Percentiles rank a stretch among this genome's conserved stretches.
Conservation (phyloP, 2,329 filamentous ascomycete genomes). For the Beauveria brongniartii region DNA sequence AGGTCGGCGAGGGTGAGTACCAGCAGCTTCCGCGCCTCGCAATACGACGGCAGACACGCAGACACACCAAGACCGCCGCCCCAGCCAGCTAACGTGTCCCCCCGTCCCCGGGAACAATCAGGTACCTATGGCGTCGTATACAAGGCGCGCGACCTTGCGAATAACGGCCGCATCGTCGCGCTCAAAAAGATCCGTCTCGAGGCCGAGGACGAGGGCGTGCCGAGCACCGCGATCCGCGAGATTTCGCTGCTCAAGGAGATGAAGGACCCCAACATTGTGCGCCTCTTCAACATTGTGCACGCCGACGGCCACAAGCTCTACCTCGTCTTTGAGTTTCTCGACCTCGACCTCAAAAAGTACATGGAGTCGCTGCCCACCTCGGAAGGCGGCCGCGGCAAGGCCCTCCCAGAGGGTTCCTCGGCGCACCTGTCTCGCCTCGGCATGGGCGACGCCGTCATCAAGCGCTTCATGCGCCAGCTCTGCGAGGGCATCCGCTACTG, state of each 20-base stretch:
- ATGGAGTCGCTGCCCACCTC: constrained; percentile 84
- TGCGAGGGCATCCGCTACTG: constrained; percentile 81
- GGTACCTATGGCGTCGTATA: constrained; percentile 94
- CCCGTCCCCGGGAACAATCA: constrained; percentile 25
- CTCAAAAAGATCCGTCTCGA: constrained; percentile 94
- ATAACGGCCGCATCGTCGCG: constrained; percentile 77
- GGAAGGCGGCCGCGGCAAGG: constrained; percentile 78
- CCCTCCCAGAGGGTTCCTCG: constrained; percentile 69
- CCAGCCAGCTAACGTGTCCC: background rate
- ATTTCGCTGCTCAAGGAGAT: constrained; percentile 93
- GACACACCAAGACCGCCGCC: too few species aligned
- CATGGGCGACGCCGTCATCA: constrained; percentile 72
- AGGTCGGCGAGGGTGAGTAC: constrained; percentile 80
- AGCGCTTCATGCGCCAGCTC: constrained; percentile 88
- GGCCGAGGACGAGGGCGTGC: constrained; percentile 89
- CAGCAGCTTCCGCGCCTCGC: background rate
- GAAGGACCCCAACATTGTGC: constrained; percentile 84
- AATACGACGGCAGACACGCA: background rate
- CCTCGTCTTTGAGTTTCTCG: constrained; percentile 86
- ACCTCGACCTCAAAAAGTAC: constrained; percentile 89
- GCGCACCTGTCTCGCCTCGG: constrained; percentile 58
- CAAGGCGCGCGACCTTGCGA: constrained; percentile 80
- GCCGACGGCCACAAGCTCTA: constrained; percentile 93
- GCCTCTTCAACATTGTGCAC: constrained; percentile 84
- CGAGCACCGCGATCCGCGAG: constrained; percentile 86